Evolutionary conservation across 805 yeast species (phyloP), one percentile per base, ranked within the genome.

Genomic region (Candida coquimbonensis): DNA sequence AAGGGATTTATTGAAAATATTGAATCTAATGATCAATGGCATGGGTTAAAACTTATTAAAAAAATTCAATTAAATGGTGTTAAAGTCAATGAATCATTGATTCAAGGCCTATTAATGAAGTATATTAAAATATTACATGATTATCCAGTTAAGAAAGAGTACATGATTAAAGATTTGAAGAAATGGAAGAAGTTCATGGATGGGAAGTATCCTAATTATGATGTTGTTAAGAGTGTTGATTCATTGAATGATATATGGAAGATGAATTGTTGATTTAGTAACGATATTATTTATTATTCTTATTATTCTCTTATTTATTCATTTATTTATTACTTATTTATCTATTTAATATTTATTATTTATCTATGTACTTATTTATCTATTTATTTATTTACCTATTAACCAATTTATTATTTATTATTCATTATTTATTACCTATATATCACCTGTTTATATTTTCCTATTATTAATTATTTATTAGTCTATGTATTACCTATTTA

Each of bases 1-100:
- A 40, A 48, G 45, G 56, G 61, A 7, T 58, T 59, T 34, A 38
- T 46, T 2, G 52, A 45, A 38, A 36, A 16, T 14, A 29, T 50
- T 11, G 50, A 48, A 3, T 9, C 31, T 5, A 9, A 9, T 29
- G 45, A 52, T 26, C 61, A 55, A 7, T 60, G 62, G 63, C n/a
- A 37, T 36, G 57, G 57, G 5, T 47, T 55, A 11, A 49, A 50
- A 19, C 27, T 55, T 14, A 27, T 60, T 3, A 49, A 52, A 38
- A 39, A 45, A 21, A 16, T 60, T 54, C 31, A 42, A 34, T 3
- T 25, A 45, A 4, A 29, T 29, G 60, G 60, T 3, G 48, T 60
- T 3, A 48, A 50, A 29, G 42, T 57, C 3, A 51, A 52, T 2
- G 35, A 45, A 21, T 43, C 48, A 26, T 14, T 47, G 9, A 29